Base-by-base conservation (phyloP, 2,329 filamentous ascomycete species). In the Penicillium brevicompactum region DNA sequence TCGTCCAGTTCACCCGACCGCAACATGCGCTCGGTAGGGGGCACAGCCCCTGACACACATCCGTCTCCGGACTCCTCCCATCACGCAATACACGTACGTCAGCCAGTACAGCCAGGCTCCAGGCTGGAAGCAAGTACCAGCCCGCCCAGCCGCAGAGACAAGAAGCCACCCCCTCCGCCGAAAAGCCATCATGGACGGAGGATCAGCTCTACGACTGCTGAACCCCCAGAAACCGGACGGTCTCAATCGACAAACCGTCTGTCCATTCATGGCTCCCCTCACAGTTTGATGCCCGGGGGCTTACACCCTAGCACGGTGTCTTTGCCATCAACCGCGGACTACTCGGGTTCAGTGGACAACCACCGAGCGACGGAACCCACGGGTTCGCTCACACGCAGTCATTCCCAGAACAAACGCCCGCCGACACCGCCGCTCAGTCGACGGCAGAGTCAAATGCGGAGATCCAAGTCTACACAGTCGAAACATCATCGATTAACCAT, bases 101-200 rank as follows among this genome's bases (percentile, higher is more conserved):
- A 84, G 7, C 81, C 84, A 62, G 85, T 87, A 51, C 78, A 80
- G 57, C 80, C 81, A 2, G 76, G 78, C 10, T 75, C 79, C 3
- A 83, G 85, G 46, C 77, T 77, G 2, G 84, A 85, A 40, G 77
- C 78, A 38, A 76, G 82, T 50, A 75, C 69, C 38, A 75, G 66
- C 56, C 68, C 61, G 11, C 49, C 56, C 5, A 72, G 46, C 66
- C 78, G 43, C 57, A 64, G 80, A 60, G 89, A 87, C 68, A 86
- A 84, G 72, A 84, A 84, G 59, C 88, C 88, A 13, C 89, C 90
- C 5, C 70, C 70, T 5, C 88, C 88, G 6, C 89, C 89, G 10
- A 91, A 83, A 67, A 91, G 88, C 49, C 85, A 89, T 51, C 89
- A 92, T 74, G 91, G 91, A 4, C 92, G 88, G 72, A 80, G 87